Evolutionary conservation across 2,329 filamentous ascomycete genomes (phyloP), one percentile per base, ranked within the genome.

Genomic region (Aspergillus sp.): DNA sequence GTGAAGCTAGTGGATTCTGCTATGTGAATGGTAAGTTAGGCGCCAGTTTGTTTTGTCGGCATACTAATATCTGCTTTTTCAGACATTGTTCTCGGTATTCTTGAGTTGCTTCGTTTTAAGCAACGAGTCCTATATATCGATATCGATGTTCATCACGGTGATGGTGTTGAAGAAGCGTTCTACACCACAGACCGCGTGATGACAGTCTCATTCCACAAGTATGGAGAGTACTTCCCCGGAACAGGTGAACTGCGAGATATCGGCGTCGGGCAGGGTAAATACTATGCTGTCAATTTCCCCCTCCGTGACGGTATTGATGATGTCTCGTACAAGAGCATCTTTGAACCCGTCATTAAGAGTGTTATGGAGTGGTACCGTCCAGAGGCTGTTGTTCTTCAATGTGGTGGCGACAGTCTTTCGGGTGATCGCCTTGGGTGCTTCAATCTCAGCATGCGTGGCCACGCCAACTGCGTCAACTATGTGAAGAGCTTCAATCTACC

Each of bases 1-100:
- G 89, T 56, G 92, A 96, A 77, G 93, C 95, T 0, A 95, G 90
- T 47, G 95, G 95, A 0, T 99, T 99, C 74, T 99, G 95, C 77
- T 99, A 99, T 76, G 93, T 98, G 78, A 99, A 99, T 74, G 93
- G 74, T 77, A 68, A 59, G 66, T 50, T n/a, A 30, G 12, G 17
- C 9, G 36, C 20, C n/a, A 13, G 22, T 17, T 30, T 34, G 2
- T 47, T 34, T 34, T 47, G 36, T 36, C 8, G 70, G 56, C 45
- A 11, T 34, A 18, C 64, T 54, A 38, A 53, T 24, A 24, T 30
- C 18, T 13, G 2, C 8, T 11, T 11, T n/a, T 11, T 17, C 13
- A 85, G 85, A 88, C 66, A 88, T 88, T 64, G 85, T 88, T 17
- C 81, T 88, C 36, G 85, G 84, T 44, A 88, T 88, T 63, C 81